Evolutionary conservation across 2,329 filamentous ascomycete species (phyloP).

Genomic region (Beauveria scarabaeidicola): DNA sequence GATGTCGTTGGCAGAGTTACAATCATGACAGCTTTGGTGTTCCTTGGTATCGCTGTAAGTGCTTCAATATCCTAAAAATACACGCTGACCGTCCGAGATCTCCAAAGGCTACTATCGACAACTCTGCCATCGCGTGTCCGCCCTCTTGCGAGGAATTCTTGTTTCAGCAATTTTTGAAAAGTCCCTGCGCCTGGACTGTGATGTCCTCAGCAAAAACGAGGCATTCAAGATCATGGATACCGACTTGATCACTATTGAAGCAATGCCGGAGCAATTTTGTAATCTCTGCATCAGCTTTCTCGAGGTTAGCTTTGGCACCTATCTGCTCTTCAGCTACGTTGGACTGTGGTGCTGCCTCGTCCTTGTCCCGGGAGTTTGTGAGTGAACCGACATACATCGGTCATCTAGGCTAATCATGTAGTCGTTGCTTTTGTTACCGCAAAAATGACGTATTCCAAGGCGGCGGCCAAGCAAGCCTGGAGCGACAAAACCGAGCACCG

Average conservation of each 20-base stretch:
- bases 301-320: slow-evolving; percentile 1
- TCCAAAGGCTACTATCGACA: not conserved
- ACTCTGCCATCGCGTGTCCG: not conserved
- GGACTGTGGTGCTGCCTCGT: not conserved
- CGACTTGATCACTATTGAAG: not conserved
- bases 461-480: not conserved
- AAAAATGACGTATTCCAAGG: not conserved
- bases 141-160: not conserved
- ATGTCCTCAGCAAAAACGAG: not conserved
- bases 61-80: too few relatives aligned
- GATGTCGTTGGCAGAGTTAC: not conserved
- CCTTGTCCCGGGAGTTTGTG: not conserved
- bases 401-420: not conserved
- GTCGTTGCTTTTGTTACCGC: not conserved
- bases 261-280: not conserved
- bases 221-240: not conserved
- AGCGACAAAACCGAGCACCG: not conserved
- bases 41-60: not conserved
- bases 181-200: not conserved
- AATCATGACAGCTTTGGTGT: not conserved
- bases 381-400: not conserved
- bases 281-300: not conserved
- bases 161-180: slow-evolving; percentile 1
- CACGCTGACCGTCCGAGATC: not conserved
- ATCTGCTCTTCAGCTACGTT: not conserved